Percentiles rank a stretch among this genome's conserved stretches.
Evolutionary conservation across 1,139 yeast genomes (phyloP).

Genomic region (Hyphopichia khmerensis): DNA sequence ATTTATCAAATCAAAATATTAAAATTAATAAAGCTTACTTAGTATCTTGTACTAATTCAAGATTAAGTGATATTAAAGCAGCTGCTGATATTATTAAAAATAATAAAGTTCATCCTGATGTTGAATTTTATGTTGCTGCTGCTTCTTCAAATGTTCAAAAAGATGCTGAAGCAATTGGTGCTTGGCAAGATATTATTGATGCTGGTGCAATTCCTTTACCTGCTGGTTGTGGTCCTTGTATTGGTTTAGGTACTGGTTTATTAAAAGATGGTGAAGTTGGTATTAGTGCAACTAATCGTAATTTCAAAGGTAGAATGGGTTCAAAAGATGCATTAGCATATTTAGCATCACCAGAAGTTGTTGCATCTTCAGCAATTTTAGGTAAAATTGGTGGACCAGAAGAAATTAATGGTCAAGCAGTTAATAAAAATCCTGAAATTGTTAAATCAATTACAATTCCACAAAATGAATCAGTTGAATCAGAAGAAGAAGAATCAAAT

Average conservation of each 20-base stretch:
- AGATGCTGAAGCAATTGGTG: slow-evolving; percentile 87
- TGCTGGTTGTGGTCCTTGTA: slow-evolving; percentile 99
- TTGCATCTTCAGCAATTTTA: slow-evolving; percentile 93
- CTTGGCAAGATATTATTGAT: slow-evolving; percentile 84
- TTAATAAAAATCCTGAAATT: slow-evolving; percentile 48
- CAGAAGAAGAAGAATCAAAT: slow-evolving; percentile 26
- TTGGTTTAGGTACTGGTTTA: slow-evolving; percentile 93
- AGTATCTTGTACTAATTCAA: slow-evolving; percentile 96
- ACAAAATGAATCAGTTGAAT: slow-evolving; percentile 25
- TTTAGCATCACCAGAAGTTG: slow-evolving; percentile 92
- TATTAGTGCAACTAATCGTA: slow-evolving; percentile 96
- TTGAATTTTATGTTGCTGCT: slow-evolving; percentile 95
- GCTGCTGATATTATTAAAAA: slow-evolving; percentile 88
- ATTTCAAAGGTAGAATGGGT: slow-evolving; percentile 99
- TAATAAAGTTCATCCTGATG: slow-evolving; percentile 80
- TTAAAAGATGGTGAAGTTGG: slow-evolving; percentile 96
- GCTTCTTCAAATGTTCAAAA: slow-evolving; percentile 91
- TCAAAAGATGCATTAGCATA: slow-evolving; percentile 94
- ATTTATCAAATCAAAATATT: slow-evolving; percentile 69
- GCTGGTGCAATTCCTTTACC: slow-evolving; percentile 96
- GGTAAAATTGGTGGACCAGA: slow-evolving; percentile 94
- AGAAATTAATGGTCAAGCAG: slow-evolving; percentile 64
- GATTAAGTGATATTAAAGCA: slow-evolving; percentile 88
- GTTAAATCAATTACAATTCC: slow-evolving; percentile 45
- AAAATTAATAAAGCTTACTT: slow-evolving; percentile 90